Conservation (phyloP, 345 rosid species). For the Punica granatum region DNA sequence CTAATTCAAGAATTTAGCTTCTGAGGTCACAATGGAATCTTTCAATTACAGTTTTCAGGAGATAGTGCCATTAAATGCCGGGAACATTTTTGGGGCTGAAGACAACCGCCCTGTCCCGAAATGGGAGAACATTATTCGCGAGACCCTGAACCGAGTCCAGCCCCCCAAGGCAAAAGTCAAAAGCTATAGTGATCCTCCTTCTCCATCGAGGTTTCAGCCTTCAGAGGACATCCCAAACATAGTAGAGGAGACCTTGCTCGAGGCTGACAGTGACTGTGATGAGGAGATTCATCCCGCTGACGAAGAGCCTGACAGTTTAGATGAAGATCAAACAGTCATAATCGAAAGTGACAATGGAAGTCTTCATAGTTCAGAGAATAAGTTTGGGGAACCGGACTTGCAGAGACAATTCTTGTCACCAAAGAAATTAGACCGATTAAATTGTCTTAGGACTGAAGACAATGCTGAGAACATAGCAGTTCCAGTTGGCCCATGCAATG, state of each 20-base stretch:
- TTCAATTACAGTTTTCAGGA: slow-evolving; percentile 62
- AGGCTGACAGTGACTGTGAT: slow-evolving; percentile 69
- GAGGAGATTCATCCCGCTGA: slow-evolving; percentile 74
- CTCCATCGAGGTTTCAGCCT: slow-evolving; percentile 77
- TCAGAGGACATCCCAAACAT: slow-evolving; percentile 51
- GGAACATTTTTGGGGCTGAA: slow-evolving; percentile 91
- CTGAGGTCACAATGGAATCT: background rate
- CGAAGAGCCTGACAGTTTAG: slow-evolving; percentile 34
- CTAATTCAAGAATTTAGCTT: background rate
- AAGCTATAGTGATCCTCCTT: slow-evolving; percentile 87
- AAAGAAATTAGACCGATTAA: slow-evolving; percentile 58
- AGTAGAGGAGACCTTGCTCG: slow-evolving; percentile 64
- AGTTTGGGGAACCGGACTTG: slow-evolving; percentile 32
- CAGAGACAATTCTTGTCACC: slow-evolving; percentile 47
- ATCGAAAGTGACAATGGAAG: background rate
- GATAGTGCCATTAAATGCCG: slow-evolving; percentile 89
- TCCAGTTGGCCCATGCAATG: slow-evolving; percentile 13
- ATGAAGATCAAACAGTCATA: slow-evolving; percentile 14
- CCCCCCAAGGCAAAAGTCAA: slow-evolving; percentile 41
- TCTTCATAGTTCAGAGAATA: slow-evolving; percentile 2
- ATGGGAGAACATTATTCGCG: slow-evolving; percentile 88
- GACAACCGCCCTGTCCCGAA: slow-evolving; percentile 66
- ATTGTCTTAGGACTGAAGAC: slow-evolving; percentile 45
- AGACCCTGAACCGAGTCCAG: slow-evolving; percentile 51
- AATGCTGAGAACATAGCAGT: slow-evolving; percentile 12